phyloP scores from a whole-genome alignment of 2,329 filamentous ascomycete genomes.

The Fusarium sp. region DNA sequence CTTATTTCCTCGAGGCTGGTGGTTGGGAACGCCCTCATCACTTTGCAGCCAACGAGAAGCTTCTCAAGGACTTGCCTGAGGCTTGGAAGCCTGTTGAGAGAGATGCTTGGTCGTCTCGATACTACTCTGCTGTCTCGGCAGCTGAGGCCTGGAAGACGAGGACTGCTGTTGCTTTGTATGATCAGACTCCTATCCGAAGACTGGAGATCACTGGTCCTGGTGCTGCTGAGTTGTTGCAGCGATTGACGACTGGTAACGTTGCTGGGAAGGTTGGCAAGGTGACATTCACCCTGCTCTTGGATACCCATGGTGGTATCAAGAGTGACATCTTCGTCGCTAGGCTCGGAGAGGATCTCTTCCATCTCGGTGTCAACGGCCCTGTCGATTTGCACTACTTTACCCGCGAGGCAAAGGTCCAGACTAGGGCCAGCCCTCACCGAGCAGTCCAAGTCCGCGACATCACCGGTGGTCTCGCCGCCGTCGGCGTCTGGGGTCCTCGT shows the following conservation, averaged over 20 bases:
- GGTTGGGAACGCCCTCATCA: slow-evolving; percentile 74
- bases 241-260: slow-evolving; percentile 63
- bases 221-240: slow-evolving; percentile 64
- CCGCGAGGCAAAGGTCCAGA: slow-evolving; percentile 63
- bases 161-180: slow-evolving; percentile 71
- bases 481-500: slow-evolving; percentile 72
- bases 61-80: slow-evolving; percentile 63
- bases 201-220: slow-evolving; percentile 70
- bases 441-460: slow-evolving; percentile 68
- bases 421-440: slow-evolving; percentile 52
- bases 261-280: slow-evolving; percentile 60
- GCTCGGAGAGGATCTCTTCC: slow-evolving; percentile 62
- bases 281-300: slow-evolving; percentile 68
- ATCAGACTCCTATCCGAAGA: slow-evolving; percentile 70
- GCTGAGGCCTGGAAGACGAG: slow-evolving; percentile 74
- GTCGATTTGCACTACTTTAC: slow-evolving; percentile 66
- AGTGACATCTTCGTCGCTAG: slow-evolving; percentile 69
- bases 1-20: slow-evolving; percentile 68
- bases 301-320: slow-evolving; percentile 63
- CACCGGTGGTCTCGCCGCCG: slow-evolving; percentile 69
- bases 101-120: slow-evolving; percentile 68
- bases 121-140: slow-evolving; percentile 68
- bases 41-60: slow-evolving; percentile 67
- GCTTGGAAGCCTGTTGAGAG: slow-evolving; percentile 67
- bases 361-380: slow-evolving; percentile 67